Conservation (phyloP, 1,139 yeast species). For the Yamadazyma aaseri region DNA sequence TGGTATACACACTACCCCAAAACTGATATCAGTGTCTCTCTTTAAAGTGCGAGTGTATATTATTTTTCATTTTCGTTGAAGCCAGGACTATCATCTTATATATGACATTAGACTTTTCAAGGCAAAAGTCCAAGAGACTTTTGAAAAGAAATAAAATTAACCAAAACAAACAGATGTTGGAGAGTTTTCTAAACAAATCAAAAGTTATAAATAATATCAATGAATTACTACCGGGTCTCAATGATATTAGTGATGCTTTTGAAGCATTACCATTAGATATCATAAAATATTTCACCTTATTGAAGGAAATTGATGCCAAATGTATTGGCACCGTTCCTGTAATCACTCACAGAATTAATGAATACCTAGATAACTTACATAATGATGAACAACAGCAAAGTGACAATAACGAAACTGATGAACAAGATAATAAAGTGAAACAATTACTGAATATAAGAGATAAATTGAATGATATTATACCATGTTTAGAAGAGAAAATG, state of each 20-base stretch:
- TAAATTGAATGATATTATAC: constrained; percentile 70
- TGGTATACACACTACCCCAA: too few species aligned
- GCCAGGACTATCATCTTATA: neutral
- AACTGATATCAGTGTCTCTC: too few species aligned
- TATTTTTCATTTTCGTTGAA: too few species aligned
- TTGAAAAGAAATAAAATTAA: constrained; percentile 30
- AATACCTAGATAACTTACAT: constrained; percentile 51
- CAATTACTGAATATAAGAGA: constrained; percentile 39
- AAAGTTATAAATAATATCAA: constrained; percentile 33
- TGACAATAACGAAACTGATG: constrained; percentile 5
- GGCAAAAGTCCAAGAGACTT: constrained; percentile 50
- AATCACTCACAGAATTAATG: constrained; percentile 56
- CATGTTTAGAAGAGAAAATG: constrained; percentile 95
- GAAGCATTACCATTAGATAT: constrained; percentile 88
- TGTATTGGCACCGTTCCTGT: constrained; percentile 75
- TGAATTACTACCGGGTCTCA: constrained; percentile 77
- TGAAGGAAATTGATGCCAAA: constrained; percentile 94
- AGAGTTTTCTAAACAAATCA: constrained; percentile 35
- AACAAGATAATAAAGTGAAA: constrained; percentile 7
- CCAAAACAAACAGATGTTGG: constrained; percentile 24
- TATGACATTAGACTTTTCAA: constrained; percentile 20
- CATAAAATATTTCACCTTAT: constrained; percentile 78
- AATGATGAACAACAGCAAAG: constrained; percentile 9
- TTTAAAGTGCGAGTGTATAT: too few species aligned
- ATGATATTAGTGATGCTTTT: constrained; percentile 87